phyloP scores from a whole-genome alignment of 2,329 filamentous ascomycete species.

The Dactylellina haptotyla region DNA sequence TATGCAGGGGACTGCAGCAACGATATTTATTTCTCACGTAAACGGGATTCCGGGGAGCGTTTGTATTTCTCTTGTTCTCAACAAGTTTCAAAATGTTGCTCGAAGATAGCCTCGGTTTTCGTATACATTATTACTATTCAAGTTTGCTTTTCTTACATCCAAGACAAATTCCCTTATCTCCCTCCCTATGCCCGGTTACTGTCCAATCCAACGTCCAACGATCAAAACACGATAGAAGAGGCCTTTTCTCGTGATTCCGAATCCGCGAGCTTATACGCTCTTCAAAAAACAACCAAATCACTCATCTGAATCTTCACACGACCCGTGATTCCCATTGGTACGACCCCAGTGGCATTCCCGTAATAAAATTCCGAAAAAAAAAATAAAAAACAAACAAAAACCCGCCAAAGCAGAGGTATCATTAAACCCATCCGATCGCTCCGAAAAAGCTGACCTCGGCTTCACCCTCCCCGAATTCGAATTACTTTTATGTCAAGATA shows the following conservation, averaged over 20 bases:
- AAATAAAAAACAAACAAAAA: neutral
- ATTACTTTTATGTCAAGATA: constrained; percentile 10
- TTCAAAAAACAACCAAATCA: neutral
- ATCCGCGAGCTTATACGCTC: constrained; percentile 5
- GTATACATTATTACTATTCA: neutral
- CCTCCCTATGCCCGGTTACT: too few relatives aligned
- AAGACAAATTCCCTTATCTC: constrained; percentile 30
- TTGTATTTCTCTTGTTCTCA: constrained; percentile 12
- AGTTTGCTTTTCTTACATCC: neutral
- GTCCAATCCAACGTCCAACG: constrained; percentile 23
- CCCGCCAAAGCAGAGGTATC: too few relatives aligned
- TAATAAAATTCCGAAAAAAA: neutral
- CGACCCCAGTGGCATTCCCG: too few relatives aligned
- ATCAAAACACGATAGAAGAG: neutral
- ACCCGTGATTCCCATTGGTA: neutral
- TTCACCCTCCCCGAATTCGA: neutral
- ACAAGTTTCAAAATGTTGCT: neutral
- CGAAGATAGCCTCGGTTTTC: neutral
- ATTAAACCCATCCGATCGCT: constrained; percentile 43
- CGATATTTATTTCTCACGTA: constrained; percentile 20
- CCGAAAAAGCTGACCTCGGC: neutral
- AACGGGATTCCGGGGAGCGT: constrained; percentile 19
- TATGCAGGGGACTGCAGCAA: constrained; percentile 37
- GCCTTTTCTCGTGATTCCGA: constrained; percentile 30
- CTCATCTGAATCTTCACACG: neutral